phyloP scores from a whole-genome alignment of 352 stramenopile genomes.

The Peronospora tabacina region DNA sequence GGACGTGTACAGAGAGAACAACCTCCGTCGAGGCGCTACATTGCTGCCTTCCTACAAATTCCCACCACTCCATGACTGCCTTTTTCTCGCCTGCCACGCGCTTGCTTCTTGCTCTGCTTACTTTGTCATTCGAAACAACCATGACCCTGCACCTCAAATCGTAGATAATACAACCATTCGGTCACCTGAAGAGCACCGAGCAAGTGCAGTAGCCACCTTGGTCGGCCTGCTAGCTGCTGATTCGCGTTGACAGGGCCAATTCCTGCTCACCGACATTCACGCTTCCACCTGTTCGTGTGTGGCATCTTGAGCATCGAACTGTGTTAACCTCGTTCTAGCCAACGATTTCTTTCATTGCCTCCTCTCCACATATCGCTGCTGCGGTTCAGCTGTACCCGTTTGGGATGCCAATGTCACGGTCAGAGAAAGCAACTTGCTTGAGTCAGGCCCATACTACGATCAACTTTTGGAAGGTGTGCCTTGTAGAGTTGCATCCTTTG shows the following conservation, averaged over 20 bases:
- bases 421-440: slow-evolving; percentile 7
- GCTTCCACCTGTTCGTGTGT: slow-evolving; percentile 7
- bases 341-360: slow-evolving; percentile 14
- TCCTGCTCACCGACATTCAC: slow-evolving; percentile 11
- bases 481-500: slow-evolving; percentile 42
- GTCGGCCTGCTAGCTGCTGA: slow-evolving; percentile 10
- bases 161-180: slow-evolving; percentile 13
- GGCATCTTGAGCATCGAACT: slow-evolving; percentile 7
- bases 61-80: slow-evolving; percentile 17
- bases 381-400: slow-evolving; percentile 11
- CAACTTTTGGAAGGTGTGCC: slow-evolving; percentile 31
- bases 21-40: slow-evolving; percentile 22
- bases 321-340: slow-evolving; percentile 6
- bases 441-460: slow-evolving; percentile 12
- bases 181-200: slow-evolving; percentile 11
- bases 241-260: slow-evolving; percentile 1
- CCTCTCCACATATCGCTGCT: slow-evolving; percentile 14
- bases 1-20: slow-evolving; percentile 21
- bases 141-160: slow-evolving; percentile 5
- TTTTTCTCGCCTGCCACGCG: slow-evolving; percentile 11
- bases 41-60: slow-evolving; percentile 29
- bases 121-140: slow-evolving; percentile 10
- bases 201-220: slow-evolving; percentile 5
- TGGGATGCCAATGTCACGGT: slow-evolving; percentile 9
- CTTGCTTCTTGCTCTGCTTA: slow-evolving; percentile 24